Percentiles rank a stretch among this genome's conserved stretches.
Conservation (phyloP, 495 filamentous ascomycete species). For the Hypoxylon fragiforme region DNA sequence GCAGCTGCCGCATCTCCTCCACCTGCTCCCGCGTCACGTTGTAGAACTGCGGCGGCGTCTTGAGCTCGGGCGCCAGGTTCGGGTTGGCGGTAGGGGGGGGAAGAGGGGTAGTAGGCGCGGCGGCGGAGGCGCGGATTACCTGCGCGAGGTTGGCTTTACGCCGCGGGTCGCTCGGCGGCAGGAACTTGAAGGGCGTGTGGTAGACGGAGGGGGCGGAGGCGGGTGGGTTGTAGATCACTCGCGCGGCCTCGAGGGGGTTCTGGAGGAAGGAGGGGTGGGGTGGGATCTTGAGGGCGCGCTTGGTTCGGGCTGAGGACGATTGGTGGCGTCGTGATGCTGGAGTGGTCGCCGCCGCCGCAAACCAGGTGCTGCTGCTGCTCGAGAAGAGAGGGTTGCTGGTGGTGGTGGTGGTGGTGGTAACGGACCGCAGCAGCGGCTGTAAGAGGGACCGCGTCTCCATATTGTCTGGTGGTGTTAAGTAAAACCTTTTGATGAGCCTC, state of each 20-base stretch:
- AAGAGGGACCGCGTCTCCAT: slow-evolving; percentile 38
- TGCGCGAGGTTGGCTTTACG: slow-evolving; percentile 52
- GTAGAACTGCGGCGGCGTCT: slow-evolving; percentile 60
- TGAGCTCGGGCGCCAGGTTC: slow-evolving; percentile 57
- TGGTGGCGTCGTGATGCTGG: slow-evolving; percentile 64
- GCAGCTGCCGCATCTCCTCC: slow-evolving; percentile 74
- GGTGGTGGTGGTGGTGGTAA: slow-evolving; percentile 5
- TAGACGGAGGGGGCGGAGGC: slow-evolving; percentile 79
- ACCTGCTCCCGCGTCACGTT: slow-evolving; percentile 76
- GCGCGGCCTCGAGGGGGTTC: slow-evolving; percentile 44
- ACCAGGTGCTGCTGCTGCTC: slow-evolving; percentile 63
- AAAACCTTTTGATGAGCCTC: too few species aligned
- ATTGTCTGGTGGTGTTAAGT: background rate
- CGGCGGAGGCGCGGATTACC: slow-evolving; percentile 35
- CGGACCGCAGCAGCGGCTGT: slow-evolving; percentile 33
- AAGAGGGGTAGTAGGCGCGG: slow-evolving; percentile 6
- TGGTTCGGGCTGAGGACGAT: slow-evolving; percentile 70
- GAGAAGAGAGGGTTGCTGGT: slow-evolving; percentile 12
- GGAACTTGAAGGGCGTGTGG: slow-evolving; percentile 87
- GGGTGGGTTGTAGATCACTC: slow-evolving; percentile 94
- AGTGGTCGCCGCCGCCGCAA: slow-evolving; percentile 61
- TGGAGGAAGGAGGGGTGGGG: slow-evolving; percentile 71
- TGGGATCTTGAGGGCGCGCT: slow-evolving; percentile 70
- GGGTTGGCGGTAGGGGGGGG: background rate
- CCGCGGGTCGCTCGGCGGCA: slow-evolving; percentile 77